Conservation (phyloP, 345 rosid genomes). For the Leavenworthia alabamica region DNA sequence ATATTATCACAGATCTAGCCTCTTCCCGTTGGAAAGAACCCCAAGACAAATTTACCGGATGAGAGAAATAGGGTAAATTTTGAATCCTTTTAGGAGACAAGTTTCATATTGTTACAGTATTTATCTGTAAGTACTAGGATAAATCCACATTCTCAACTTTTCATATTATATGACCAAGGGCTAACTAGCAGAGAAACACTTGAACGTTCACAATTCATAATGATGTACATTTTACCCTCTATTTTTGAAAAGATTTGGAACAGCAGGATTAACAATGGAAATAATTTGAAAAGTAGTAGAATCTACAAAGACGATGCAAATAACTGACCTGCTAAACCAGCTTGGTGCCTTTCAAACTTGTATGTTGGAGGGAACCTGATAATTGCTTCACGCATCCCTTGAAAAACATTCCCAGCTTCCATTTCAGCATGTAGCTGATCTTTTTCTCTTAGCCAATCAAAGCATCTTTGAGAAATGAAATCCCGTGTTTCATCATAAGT, state of each 20-base stretch:
- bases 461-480: constrained; percentile 69
- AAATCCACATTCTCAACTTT: constrained; percentile 2
- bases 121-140: not conserved
- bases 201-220: not conserved
- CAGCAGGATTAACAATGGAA: not conserved
- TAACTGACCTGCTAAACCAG: constrained; percentile 65
- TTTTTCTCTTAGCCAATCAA: constrained; percentile 80
- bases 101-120: not conserved
- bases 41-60: not conserved
- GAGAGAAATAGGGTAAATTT: not conserved
- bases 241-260: not conserved
- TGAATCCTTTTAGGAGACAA: not conserved
- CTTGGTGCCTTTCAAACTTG: constrained; percentile 64
- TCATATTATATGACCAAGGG: not conserved
- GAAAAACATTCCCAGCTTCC: constrained; percentile 76
- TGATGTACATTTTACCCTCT: not conserved
- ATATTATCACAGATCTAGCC: not conserved
- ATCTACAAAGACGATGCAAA: not conserved
- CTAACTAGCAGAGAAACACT: not conserved
- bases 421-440: constrained; percentile 77
- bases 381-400: constrained; percentile 82
- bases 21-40: not conserved
- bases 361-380: constrained; percentile 78
- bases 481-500: constrained; percentile 85
- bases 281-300: not conserved